Conservation (phyloP, 73 alveolate species). For the Paramecium caudatum region DNA sequence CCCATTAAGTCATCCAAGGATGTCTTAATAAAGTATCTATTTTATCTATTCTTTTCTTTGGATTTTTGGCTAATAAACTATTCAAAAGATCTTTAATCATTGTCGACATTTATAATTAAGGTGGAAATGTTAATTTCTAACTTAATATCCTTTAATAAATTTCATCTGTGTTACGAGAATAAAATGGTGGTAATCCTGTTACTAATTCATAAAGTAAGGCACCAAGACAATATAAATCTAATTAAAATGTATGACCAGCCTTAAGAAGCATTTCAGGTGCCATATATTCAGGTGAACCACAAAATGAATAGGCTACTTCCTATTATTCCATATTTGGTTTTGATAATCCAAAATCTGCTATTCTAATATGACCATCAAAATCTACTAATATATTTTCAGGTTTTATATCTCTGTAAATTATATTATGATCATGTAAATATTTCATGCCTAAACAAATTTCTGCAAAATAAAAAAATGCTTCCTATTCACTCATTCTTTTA, state of each 20-base stretch:
- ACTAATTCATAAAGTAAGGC: slow-evolving; percentile 76
- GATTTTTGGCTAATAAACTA: slow-evolving; percentile 61
- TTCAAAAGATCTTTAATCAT: slow-evolving; percentile 47
- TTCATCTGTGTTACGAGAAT: slow-evolving; percentile 72
- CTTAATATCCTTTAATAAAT: slow-evolving; percentile 64
- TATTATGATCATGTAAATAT: slow-evolving; percentile 85
- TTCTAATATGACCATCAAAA: slow-evolving; percentile 75
- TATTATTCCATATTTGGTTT: slow-evolving; percentile 75
- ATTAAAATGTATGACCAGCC: slow-evolving; percentile 80
- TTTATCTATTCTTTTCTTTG: slow-evolving; percentile 67
- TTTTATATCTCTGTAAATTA: slow-evolving; percentile 90
- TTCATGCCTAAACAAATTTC: slow-evolving; percentile 85
- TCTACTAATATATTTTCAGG: slow-evolving; percentile 87
- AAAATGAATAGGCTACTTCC: slow-evolving; percentile 75
- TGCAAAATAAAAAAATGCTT: slow-evolving; percentile 81
- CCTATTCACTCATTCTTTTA: slow-evolving; percentile 79
- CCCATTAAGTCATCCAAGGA: slow-evolving; percentile 65
- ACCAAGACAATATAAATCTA: slow-evolving; percentile 81
- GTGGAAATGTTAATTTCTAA: slow-evolving; percentile 65
- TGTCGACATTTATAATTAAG: slow-evolving; percentile 32
- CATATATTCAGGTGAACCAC: slow-evolving; percentile 84
- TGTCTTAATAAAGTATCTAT: slow-evolving; percentile 54
- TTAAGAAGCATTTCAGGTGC: slow-evolving; percentile 81
- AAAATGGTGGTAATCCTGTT: slow-evolving; percentile 75
- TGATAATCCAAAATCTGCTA: slow-evolving; percentile 84